Percentiles rank a stretch among this genome's conserved stretches.
These are phyloP conservation scores for Metschnikowia similis DNA, from an alignment of 805 yeast genomes.

Conservation along the genomic window DNA sequence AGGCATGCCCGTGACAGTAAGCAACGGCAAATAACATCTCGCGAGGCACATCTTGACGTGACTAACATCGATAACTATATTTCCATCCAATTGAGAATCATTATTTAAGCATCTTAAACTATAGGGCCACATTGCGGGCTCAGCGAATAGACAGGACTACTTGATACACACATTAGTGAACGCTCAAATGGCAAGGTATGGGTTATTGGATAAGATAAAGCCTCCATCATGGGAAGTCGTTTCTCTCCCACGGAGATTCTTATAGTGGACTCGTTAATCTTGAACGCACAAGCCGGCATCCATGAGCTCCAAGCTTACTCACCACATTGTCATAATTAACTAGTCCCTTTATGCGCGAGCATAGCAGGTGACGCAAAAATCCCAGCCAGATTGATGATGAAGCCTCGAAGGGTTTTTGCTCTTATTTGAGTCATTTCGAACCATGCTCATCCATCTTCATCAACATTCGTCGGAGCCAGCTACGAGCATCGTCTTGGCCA, in stretches of 20 bases:
- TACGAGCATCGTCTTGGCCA: slow-evolving; percentile 12
- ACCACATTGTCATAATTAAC: slow-evolving; percentile 16
- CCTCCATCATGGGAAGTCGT: slow-evolving; percentile 10
- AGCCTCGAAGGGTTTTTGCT: slow-evolving; percentile 14
- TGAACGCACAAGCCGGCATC: slow-evolving; percentile 15
- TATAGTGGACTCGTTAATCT: slow-evolving; percentile 13
- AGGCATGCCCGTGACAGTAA: slow-evolving; percentile 19
- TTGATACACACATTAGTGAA: slow-evolving; percentile 15
- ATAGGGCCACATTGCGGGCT: slow-evolving; percentile 15
- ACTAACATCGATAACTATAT: slow-evolving; percentile 13
- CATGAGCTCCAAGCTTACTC: slow-evolving; percentile 15
- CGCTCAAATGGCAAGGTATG: slow-evolving; percentile 10
- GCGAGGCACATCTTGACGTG: slow-evolving; percentile 16
- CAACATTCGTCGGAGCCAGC: slow-evolving; percentile 15
- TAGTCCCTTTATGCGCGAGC: slow-evolving; percentile 13
- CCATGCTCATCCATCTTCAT: slow-evolving; percentile 12
- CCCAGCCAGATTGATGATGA: slow-evolving; percentile 9
- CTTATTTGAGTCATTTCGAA: slow-evolving; percentile 11
- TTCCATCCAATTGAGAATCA: slow-evolving; percentile 3
- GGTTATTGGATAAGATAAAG: slow-evolving; percentile 9
- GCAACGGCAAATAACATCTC: slow-evolving; percentile 17
- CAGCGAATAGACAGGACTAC: slow-evolving; percentile 17
- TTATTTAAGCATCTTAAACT: slow-evolving; percentile 14
- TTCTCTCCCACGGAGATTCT: slow-evolving; percentile 10
- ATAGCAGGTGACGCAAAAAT: neutral